phyloP scores from a whole-genome alignment of 148 eudicot genomes.

The Chenopodium album region DNA sequence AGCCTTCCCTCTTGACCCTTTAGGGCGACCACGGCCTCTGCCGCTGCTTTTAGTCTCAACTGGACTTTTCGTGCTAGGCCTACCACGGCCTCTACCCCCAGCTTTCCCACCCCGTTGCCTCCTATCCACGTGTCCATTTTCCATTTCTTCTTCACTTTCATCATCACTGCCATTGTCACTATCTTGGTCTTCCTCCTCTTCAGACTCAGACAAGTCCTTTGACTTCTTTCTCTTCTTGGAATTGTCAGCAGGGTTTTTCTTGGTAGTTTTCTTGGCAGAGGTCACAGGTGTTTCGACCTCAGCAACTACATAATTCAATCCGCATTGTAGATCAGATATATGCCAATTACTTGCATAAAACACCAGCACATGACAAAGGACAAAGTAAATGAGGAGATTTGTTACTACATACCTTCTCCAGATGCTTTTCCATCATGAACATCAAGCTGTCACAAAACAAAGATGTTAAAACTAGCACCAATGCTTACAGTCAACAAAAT shows the following conservation, averaged over 20 bases:
- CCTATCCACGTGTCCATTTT: slow-evolving; percentile 54
- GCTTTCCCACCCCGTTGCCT: slow-evolving; percentile 59
- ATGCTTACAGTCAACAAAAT: neutral
- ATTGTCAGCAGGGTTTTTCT: slow-evolving; percentile 45
- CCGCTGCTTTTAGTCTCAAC: slow-evolving; percentile 36
- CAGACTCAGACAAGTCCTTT: slow-evolving; percentile 62
- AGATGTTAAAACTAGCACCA: slow-evolving; percentile 1
- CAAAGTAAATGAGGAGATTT: neutral
- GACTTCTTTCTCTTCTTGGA: slow-evolving; percentile 74
- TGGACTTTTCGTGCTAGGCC: slow-evolving; percentile 61
- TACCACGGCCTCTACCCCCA: slow-evolving; percentile 66
- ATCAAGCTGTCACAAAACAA: slow-evolving; percentile 65
- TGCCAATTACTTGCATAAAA: neutral
- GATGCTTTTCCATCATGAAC: slow-evolving; percentile 83
- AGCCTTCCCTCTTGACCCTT: slow-evolving; percentile 73
- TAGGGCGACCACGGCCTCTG: slow-evolving; percentile 33
- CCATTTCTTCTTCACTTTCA: slow-evolving; percentile 52
- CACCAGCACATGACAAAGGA: neutral
- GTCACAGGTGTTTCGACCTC: slow-evolving; percentile 40
- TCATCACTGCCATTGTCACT: slow-evolving; percentile 38
- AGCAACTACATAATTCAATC: slow-evolving; percentile 28
- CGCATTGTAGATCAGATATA: neutral
- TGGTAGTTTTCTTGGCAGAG: slow-evolving; percentile 45
- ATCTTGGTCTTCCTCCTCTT: slow-evolving; percentile 49
- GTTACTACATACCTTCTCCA: slow-evolving; percentile 56